Base-by-base conservation (phyloP, 768 basidiomycete genomes). In the Termitomyces sp. region DNA sequence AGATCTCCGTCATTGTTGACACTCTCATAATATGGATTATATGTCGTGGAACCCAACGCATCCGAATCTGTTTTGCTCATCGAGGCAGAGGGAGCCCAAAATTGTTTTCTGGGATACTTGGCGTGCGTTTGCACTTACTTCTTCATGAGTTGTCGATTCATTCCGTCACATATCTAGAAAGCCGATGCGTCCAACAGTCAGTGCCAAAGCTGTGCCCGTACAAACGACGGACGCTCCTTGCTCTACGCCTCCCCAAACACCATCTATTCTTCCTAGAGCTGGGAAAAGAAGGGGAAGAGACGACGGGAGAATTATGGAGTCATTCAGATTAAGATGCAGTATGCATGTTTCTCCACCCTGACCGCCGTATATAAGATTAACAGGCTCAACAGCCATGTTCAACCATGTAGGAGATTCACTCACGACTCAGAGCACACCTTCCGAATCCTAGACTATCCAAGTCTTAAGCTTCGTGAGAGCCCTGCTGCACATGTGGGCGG, bases 81-180 rank as follows among this genome's bases (percentile, higher is more conserved):
- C 88, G 16, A 86, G 90, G 62, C 83, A 86, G 66, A 87, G 82
- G 64, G 90, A 93, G 62, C 77, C 84, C 61, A 76, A 82, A 24
- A 79, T 92, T 27, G 86, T 87, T 2, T 92, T 91, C 64, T 93
- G 90, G 89, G 90, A 93, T 67, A 87, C 88, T 18, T 76, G 90
- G 69, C 89, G 90, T 92, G 72, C 61, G 83, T 72, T 14, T 41
- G n/a, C 26, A 22, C n/a, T n/a, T n/a, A n/a, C 56, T n/a, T 46
- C 37, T 16, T 52, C 4, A 26, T 50, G n/a, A 9, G 14, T n/a
- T n/a, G n/a, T n/a, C n/a, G 5, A 32, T 1, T 24, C 20, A 14
- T 26, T 53, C 37, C 69, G 18, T 39, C 18, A 7, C 10, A 14
- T 13, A 9, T 39, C 5, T n/a, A 91, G 89, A 90, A 81, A 88